Evolutionary conservation across 805 yeast species (phyloP), one percentile per base, ranked within the genome.

Genomic region (Pichia eremophila): DNA sequence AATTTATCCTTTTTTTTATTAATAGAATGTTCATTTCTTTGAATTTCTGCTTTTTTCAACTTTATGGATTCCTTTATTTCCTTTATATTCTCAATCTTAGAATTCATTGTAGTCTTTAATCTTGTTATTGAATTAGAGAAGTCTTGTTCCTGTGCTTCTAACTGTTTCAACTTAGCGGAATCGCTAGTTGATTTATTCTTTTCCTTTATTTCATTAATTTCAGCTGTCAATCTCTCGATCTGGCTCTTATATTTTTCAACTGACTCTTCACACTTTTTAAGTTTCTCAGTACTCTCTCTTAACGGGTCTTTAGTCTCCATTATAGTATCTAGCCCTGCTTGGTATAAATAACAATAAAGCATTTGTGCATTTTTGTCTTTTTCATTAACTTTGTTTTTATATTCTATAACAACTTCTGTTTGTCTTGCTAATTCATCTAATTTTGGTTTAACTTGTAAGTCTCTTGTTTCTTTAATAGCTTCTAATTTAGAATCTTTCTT

Each of bases 371-470:
- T 38, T 18, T 52, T 47, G 32, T 52, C 55, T 42, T 36, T 49
- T 42, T 52, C 51, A 12, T 39, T 32, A 12, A 41, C 25, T n/a
- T 35, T 46, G 48, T 85, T 88, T 66, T 91, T 97, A 63, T 75
- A 90, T 59, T 91, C 97, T 35, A 89, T 64, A 58, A 84, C 90
- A 28, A 79, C 71, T 57, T 93, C 77, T 65, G 89, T 91, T 57
- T 91, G 96, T 46, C 75, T 74, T 51, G 95, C 75, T 44, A 90
- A 69, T 57, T 83, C 82, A 48, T 84, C 90, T 44, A 93, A 70
- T 60, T 89, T 88, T 5, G 99, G 99, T 60, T 86, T 95, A 51
- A 93, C 91, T 62, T 93, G 98, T 60, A 90, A 96, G 17, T 70
- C 69, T 47, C 91, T 69, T 40, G 90, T 65, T 31, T 75, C 73